Percentiles rank a stretch among this genome's conserved stretches.
Evolutionary conservation across 2,329 filamentous ascomycete species (phyloP).

Genomic region (Phaeosphaeriaceae sp.): DNA sequence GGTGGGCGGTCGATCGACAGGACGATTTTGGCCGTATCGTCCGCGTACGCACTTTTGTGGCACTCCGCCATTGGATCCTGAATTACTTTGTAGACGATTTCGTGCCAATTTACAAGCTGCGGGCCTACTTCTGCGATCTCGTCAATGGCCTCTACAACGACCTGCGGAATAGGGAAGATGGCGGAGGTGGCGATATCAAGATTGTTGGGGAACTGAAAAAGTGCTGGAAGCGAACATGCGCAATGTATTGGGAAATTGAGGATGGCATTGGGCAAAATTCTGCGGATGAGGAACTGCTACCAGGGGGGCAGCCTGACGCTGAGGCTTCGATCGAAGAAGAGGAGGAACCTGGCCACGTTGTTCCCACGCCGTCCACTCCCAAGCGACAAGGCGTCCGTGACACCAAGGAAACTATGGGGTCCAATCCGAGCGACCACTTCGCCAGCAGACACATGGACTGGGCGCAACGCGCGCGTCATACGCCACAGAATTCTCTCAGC

Average conservation of each 20-base stretch:
- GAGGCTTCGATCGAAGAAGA: constrained; percentile 17
- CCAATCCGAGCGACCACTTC: constrained; percentile 49
- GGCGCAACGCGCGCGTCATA: constrained; percentile 44
- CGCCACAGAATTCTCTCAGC: constrained; percentile 46
- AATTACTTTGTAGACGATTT: constrained; percentile 99
- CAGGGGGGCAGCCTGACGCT: constrained; percentile 71
- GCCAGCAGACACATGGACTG: constrained; percentile 49
- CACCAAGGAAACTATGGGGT: constrained; percentile 43
- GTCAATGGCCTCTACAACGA: constrained; percentile 70
- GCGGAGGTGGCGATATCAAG: constrained; percentile 73
- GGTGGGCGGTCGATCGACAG: constrained; percentile 81
- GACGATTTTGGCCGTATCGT: constrained; percentile 92
- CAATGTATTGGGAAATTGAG: constrained; percentile 83
- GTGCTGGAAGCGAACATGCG: constrained; percentile 92
- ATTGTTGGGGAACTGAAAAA: constrained; percentile 95
- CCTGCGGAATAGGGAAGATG: constrained; percentile 59
- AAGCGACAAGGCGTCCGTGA: constrained; percentile 31
- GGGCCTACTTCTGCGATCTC: constrained; percentile 78
- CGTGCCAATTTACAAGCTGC: constrained; percentile 74
- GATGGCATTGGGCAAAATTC: constrained; percentile 67
- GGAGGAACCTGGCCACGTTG: constrained; percentile 24
- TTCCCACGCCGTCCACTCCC: constrained; percentile 30
- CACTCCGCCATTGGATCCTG: constrained; percentile 93
- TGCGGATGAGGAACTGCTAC: constrained; percentile 72
- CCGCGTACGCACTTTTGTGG: constrained; percentile 94